Percentiles rank a stretch among this genome's conserved stretches.
phyloP scores from a whole-genome alignment of 805 yeast species.

The Starmerella vaccinii region DNA sequence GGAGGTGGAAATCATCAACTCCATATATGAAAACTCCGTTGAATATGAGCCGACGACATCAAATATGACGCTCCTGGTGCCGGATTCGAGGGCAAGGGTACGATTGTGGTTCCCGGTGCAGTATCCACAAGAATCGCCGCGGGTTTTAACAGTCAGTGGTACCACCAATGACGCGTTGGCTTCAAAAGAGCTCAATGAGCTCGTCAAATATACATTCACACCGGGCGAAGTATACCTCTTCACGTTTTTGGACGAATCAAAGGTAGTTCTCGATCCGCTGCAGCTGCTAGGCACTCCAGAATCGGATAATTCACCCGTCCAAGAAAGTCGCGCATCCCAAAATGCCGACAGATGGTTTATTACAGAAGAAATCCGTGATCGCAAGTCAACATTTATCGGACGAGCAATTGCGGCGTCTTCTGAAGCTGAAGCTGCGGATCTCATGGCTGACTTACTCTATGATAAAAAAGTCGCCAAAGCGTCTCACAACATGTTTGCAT shows the following conservation, averaged over 20 bases:
- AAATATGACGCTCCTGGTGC: slow-evolving; percentile 31
- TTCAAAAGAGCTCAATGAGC: slow-evolving; percentile 40
- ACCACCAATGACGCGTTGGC: slow-evolving; percentile 39
- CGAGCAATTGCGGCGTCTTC: slow-evolving; percentile 53
- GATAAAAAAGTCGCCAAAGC: slow-evolving; percentile 63
- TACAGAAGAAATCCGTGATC: slow-evolving; percentile 68
- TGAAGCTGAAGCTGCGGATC: slow-evolving; percentile 55
- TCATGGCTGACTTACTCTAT: slow-evolving; percentile 42
- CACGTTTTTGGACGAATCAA: slow-evolving; percentile 52
- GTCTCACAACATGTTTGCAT: slow-evolving; percentile 75
- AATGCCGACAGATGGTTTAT: slow-evolving; percentile 57
- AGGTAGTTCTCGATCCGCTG: slow-evolving; percentile 25
- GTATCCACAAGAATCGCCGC: slow-evolving; percentile 64
- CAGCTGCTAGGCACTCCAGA: not conserved
- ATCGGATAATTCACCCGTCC: slow-evolving; percentile 17
- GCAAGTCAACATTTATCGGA: slow-evolving; percentile 79
- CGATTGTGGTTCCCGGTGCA: slow-evolving; percentile 58
- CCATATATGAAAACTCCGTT: slow-evolving; percentile 68
- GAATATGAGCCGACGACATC: not conserved
- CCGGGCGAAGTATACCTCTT: slow-evolving; percentile 67
- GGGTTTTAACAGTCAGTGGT: slow-evolving; percentile 46
- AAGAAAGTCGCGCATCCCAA: slow-evolving; percentile 6
- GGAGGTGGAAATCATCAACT: slow-evolving; percentile 73
- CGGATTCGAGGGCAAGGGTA: slow-evolving; percentile 49
- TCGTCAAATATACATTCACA: slow-evolving; percentile 43